Base-by-base conservation (phyloP, 2,329 filamentous ascomycete species). In the Lasiodiplodia sp. region DNA sequence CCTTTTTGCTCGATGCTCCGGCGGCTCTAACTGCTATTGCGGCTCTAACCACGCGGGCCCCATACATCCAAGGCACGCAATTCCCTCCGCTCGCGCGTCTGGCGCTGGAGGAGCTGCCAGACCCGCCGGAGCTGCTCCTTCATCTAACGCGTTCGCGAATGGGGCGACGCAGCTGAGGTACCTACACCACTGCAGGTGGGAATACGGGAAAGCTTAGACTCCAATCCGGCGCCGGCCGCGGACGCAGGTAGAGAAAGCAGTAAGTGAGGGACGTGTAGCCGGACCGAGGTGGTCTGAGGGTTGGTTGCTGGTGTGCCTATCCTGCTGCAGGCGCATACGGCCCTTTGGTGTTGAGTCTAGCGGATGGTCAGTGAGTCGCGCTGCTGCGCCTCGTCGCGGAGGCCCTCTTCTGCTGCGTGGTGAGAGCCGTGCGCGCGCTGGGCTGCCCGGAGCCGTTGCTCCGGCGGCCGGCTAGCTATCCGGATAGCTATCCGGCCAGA, bases 341-440 rank as follows among this genome's bases (percentile, higher is more conserved):
- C 58, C 58, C 47, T 38, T 37, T 64, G 60, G 60, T 64, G 60
- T 64, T 64, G 60, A 64, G 60, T 64, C 23, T 64, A 64, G 60
- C 60, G 60, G 60, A 14, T 38, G 47, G 60, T 8, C 47, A 52
- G 60, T 64, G 58, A 49, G 57, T 31, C 37, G n/a, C 44, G 44
- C 40, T 63, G 60, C 60, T 64, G 60, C 60, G 60, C 60, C 60
- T 64, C 47, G n/a, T 63, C 58, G 58, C 12, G 18, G 44, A 37
- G 58, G 58, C 40, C 58, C 40, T 34, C 21, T 11, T 51, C 44
- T 64, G 60, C 23, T 31, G 40, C 57, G 40, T 34, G 25, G 28
- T 51, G 44, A 3, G n/a, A 47, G n/a, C n/a, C 44, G 44, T 47
- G 44, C 44, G 44, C 44, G 44, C 44, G 44, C 44, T 47, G 44